Evolutionary conservation across 2,329 filamentous ascomycete species (phyloP).

Genomic region (Elsinoe ampelina): DNA sequence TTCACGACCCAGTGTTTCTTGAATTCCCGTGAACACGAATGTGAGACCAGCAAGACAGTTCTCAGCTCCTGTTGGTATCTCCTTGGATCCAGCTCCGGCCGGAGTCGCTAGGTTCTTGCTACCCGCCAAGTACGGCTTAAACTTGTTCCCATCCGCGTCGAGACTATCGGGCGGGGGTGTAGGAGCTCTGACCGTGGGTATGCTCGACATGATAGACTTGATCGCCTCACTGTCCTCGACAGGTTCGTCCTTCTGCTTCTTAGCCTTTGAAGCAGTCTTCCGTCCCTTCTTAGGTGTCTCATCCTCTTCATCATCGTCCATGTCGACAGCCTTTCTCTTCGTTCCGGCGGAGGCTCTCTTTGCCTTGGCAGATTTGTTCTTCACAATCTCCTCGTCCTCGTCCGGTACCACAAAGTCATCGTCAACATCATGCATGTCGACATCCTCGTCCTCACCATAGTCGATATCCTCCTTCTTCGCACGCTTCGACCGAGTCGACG

Average conservation of each 20-base stretch:
- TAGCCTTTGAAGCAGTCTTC: conserved; percentile 47
- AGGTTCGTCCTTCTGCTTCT: conserved; percentile 55
- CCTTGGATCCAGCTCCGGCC: conserved; percentile 54
- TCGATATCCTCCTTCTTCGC: conserved; percentile 31
- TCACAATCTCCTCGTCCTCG: conserved; percentile 32
- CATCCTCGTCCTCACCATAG: conserved; percentile 36
- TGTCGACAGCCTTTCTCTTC: conserved; percentile 53
- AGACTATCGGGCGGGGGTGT: conserved; percentile 60
- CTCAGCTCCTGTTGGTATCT: conserved; percentile 72
- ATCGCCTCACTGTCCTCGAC: conserved; percentile 60
- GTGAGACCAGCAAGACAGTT: conserved; percentile 83
- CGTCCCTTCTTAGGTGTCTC: conserved; percentile 49
- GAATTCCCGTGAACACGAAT: conserved; percentile 90
- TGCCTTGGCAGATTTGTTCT: conserved; percentile 33
- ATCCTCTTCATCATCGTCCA: conserved; percentile 46
- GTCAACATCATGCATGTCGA: conserved; percentile 45
- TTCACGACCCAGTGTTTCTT: conserved; percentile 71
- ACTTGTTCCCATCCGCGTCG: conserved; percentile 61
- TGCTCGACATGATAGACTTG: conserved; percentile 77
- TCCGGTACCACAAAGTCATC: conserved; percentile 38
- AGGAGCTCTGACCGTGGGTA: conserved; percentile 72
- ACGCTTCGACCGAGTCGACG: conserved; percentile 35
- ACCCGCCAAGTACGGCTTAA: conserved; percentile 53
- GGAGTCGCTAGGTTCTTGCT: conserved; percentile 43
- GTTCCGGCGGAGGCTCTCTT: conserved; percentile 27